Conservation (phyloP, 73 alveolate genomes). For the Symbiodinium pilosum region DNA sequence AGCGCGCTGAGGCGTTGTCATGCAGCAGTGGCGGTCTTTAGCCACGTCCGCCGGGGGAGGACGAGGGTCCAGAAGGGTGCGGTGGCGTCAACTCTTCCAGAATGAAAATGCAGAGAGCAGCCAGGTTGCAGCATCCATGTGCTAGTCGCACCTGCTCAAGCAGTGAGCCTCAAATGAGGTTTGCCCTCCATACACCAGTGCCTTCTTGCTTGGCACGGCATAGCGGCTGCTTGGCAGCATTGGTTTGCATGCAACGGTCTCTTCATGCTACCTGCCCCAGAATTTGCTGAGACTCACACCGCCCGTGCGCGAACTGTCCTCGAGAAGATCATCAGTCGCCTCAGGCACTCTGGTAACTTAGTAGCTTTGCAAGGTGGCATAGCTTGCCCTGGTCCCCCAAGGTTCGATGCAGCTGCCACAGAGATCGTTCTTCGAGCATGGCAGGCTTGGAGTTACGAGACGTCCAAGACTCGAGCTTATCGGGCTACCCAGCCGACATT, state of each 20-base stretch:
- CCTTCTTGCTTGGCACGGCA: not conserved
- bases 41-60: not conserved
- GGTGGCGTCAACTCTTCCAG: not conserved
- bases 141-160: too few species aligned
- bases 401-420: not conserved
- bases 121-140: not conserved
- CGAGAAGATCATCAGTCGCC: not conserved
- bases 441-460: constrained; percentile 88
- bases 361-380: too few species aligned
- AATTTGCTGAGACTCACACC: not conserved
- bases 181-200: not conserved
- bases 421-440: constrained; percentile 9
- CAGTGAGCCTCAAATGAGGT: not conserved
- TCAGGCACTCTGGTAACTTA: not conserved
- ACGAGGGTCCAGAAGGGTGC: not conserved
- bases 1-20: not conserved
- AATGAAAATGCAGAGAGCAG: not conserved
- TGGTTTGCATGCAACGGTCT: not conserved
- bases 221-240: not conserved
- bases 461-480: constrained; percentile 57
- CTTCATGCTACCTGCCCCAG: not conserved
- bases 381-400: too few species aligned
- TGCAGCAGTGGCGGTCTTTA: not conserved
- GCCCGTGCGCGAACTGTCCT: not conserved
- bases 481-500: constrained; percentile 29